Evolutionary conservation across 179 eudicot species (phyloP).

Genomic region (Patellifolia procumbens): DNA sequence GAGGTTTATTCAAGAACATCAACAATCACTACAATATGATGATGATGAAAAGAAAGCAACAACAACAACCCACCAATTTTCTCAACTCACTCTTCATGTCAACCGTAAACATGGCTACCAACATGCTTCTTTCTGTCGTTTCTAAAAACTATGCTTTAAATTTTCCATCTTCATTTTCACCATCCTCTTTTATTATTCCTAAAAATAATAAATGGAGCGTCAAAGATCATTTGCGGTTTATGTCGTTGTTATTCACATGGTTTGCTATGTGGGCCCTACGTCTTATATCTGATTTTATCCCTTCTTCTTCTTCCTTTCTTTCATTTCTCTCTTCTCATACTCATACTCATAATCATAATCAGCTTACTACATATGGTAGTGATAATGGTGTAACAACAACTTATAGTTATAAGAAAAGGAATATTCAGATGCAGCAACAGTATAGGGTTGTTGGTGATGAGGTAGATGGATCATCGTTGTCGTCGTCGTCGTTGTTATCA

Average conservation of each 20-base stretch:
- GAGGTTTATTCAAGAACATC: not conserved
- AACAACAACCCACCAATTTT: not conserved
- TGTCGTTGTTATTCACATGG: constrained; percentile 14
- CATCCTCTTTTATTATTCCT: not conserved
- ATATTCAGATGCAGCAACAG: not conserved
- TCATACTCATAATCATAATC: not conserved
- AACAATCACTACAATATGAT: not conserved
- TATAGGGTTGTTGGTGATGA: not conserved
- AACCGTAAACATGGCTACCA: constrained; percentile 21
- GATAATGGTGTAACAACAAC: too few relatives aligned
- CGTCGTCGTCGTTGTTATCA: not conserved
- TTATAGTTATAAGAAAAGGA: not conserved
- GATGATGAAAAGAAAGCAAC: constrained; percentile 12
- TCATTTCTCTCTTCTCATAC: not conserved
- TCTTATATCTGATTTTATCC: constrained; percentile 4
- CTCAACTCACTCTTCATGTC: constrained; percentile 18
- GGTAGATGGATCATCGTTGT: not conserved
- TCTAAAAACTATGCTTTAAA: constrained; percentile 8
- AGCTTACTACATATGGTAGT: not conserved
- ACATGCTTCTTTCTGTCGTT: constrained; percentile 19
- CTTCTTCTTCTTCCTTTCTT: not conserved
- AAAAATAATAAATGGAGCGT: not conserved
- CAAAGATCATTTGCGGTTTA: constrained; percentile 8
- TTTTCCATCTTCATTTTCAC: not conserved
- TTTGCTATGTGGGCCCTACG: constrained; percentile 21